These are phyloP conservation scores for Nemania serpens DNA, from an alignment of 2,329 filamentous ascomycete genomes.

Conservation along the genomic window DNA sequence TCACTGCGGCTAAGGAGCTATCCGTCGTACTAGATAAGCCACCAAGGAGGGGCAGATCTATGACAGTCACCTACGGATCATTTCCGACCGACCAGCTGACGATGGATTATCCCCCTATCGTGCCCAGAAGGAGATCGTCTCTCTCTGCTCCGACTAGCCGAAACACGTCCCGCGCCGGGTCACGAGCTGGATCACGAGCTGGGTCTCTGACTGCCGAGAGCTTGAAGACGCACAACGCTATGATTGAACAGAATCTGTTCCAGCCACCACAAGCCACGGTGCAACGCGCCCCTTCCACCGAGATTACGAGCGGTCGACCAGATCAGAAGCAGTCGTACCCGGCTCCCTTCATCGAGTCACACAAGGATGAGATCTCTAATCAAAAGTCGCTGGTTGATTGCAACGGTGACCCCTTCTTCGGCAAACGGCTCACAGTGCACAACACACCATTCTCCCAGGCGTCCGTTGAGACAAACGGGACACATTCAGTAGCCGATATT, in stretches of 20 bases:
- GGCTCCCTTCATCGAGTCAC: slow-evolving; percentile 44
- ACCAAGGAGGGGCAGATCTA: slow-evolving; percentile 47
- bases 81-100: slow-evolving; percentile 55
- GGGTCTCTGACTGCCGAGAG: slow-evolving; percentile 64
- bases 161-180: slow-evolving; percentile 47
- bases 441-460: slow-evolving; percentile 66
- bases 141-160: slow-evolving; percentile 66
- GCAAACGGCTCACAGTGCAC: slow-evolving; percentile 58
- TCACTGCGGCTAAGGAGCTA: slow-evolving; percentile 48
- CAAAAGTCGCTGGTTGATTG: slow-evolving; percentile 51
- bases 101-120: slow-evolving; percentile 63
- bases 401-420: slow-evolving; percentile 59
- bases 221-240: slow-evolving; percentile 58
- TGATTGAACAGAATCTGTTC: slow-evolving; percentile 41
- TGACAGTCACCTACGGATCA: slow-evolving; percentile 55
- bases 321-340: slow-evolving; percentile 40
- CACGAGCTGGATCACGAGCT: slow-evolving; percentile 38
- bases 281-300: slow-evolving; percentile 37
- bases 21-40: slow-evolving; percentile 51
- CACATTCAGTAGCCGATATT: slow-evolving; percentile 61
- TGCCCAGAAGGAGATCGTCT: slow-evolving; percentile 63
- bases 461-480: slow-evolving; percentile 65
- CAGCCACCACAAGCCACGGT: slow-evolving; percentile 37
- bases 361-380: slow-evolving; percentile 39
- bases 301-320: slow-evolving; percentile 34